phyloP scores from a whole-genome alignment of 768 basidiomycete species.

The Russula ochroleuca region DNA sequence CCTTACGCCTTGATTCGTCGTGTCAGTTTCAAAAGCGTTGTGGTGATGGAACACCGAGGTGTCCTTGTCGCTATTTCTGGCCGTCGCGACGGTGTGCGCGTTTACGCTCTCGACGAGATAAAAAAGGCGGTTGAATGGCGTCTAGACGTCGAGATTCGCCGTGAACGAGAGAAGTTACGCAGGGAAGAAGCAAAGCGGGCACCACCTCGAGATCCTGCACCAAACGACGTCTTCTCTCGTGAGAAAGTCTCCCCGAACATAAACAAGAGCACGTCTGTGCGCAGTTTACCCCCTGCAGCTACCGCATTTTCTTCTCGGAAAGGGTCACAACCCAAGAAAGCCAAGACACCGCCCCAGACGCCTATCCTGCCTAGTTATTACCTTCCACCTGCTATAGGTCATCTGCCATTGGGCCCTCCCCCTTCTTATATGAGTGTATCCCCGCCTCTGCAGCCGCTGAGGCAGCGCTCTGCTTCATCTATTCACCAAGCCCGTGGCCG shows the following conservation, averaged over 20 bases:
- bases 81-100: slow-evolving; percentile 78
- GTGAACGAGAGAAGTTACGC: slow-evolving; percentile 69
- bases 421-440: slow-evolving; percentile 54
- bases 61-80: slow-evolving; percentile 90
- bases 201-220: slow-evolving; percentile 32
- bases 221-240: slow-evolving; percentile 31
- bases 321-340: slow-evolving; percentile 23
- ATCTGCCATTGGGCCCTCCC: slow-evolving; percentile 47
- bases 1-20: slow-evolving; percentile 81
- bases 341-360: slow-evolving; percentile 26
- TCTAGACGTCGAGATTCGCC: slow-evolving; percentile 69
- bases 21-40: slow-evolving; percentile 80
- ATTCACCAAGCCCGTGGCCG: slow-evolving; percentile 45
- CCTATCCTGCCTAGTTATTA: slow-evolving; percentile 15
- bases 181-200: slow-evolving; percentile 60
- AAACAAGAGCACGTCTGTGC: slow-evolving; percentile 20
- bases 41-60: slow-evolving; percentile 89
- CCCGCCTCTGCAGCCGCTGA: slow-evolving; percentile 37
- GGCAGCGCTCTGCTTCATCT: slow-evolving; percentile 42
- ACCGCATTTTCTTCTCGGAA: slow-evolving; percentile 5
- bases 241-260: slow-evolving; percentile 27
- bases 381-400: slow-evolving; percentile 18
- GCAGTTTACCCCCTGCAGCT: slow-evolving; percentile 16
- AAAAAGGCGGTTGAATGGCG: slow-evolving; percentile 86
- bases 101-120: slow-evolving; percentile 84